A percentile compares a stretch with the other conserved stretches of the same genome.
These are phyloP conservation scores for Pseudocohnilembus persalinus DNA, from an alignment of 169 alveolate species.

Conservation along the genomic window DNA sequence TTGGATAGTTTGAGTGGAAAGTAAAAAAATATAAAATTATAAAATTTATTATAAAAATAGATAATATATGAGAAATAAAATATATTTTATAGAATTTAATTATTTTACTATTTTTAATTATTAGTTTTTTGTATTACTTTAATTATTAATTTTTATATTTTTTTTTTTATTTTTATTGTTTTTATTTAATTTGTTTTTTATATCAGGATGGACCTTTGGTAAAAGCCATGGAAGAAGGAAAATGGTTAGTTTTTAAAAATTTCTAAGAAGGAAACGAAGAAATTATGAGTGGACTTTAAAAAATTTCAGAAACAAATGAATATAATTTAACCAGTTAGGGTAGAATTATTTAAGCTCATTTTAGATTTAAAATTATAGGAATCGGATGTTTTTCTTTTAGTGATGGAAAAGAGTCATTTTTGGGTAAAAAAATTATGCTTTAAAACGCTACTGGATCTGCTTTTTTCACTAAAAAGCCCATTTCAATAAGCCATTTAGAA, in stretches of 20 bases:
- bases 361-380: constrained; percentile 28
- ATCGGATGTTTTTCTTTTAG: constrained; percentile 5
- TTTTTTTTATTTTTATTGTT: no score
- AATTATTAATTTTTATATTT: no score
- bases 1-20: constrained; percentile 62
- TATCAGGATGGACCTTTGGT: constrained; percentile 69
- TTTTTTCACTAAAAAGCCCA: background rate
- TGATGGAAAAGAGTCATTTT: constrained; percentile 11
- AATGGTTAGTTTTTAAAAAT: constrained; percentile 52
- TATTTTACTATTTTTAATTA: no score
- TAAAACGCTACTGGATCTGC: background rate
- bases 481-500: background rate
- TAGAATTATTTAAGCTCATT: constrained; percentile 4
- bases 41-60: no score
- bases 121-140: no score
- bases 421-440: constrained; percentile 1
- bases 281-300: constrained; percentile 15
- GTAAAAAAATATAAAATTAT: background rate
- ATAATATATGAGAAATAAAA: no score
- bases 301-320: constrained; percentile 23
- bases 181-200: no score
- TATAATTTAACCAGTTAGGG: constrained; percentile 19
- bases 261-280: constrained; percentile 37
- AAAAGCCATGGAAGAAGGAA: constrained; percentile 57
- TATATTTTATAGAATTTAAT: no score